Evolutionary conservation across 1,139 yeast genomes (phyloP), one percentile per base, ranked within the genome.

Genomic region (Kodamaea alishanica): DNA sequence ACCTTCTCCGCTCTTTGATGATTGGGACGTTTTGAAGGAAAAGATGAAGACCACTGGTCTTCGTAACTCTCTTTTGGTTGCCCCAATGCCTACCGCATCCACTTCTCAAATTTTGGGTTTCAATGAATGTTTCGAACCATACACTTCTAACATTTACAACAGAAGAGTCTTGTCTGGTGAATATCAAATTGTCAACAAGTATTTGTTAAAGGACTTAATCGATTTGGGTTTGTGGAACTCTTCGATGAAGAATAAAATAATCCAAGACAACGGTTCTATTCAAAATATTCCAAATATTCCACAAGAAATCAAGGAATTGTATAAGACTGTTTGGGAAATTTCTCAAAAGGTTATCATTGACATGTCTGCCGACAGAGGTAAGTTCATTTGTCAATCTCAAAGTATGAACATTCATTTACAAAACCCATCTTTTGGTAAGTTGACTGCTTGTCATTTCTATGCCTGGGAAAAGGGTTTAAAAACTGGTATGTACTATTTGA

Each of bases 11-110:
- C 37, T 41, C 33, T 67, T 76, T 50, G 77, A 69, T 68, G 79
- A 77, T 49, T 77, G 83, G 83, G 80, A 74, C 51, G 41, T 58
- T 9, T 60, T 77, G 47, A 76, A 75, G 56, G 63, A 57, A 41
- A 62, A 65, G 39, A 58, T 77, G 42, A 65, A 65, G 34, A 60
- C 60, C 42, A 63, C 69, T 48, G 83, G 83, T 39, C 52, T 77
- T 38, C 66, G 82, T 55, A 77, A 77, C 61, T 77, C 82, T n/a
- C 61, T 77, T 35, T 65, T 77, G 45, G 78, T 77, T 42, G 83
- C 82, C 1, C 81, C 81, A 43, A 77, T 77, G 83, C 83, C 83
- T 33, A 77, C 83, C 39, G 83, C 83, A 23, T 76, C 82, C 10
- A 77, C 82, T 7, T 77, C 82, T 2, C 83, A 77, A 58, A 77